Percentiles rank a stretch among this genome's conserved stretches.
These are phyloP conservation scores for Fusarium hainanense DNA, from an alignment of 2,329 filamentous ascomycete species.

Conservation along the genomic window DNA sequence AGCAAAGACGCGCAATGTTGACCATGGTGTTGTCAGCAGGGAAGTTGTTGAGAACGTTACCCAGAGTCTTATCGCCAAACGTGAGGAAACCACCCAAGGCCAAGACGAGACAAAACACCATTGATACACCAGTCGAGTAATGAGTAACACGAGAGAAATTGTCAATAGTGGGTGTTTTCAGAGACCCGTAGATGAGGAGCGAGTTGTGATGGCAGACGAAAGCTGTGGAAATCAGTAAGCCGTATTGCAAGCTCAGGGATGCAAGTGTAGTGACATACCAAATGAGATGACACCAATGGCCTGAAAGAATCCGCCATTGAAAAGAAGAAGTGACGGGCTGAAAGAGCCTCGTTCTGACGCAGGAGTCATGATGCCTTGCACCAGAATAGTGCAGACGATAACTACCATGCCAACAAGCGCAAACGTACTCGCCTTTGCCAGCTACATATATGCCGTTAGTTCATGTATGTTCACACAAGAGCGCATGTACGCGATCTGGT, in stretches of 20 bases:
- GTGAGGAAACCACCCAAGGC: conserved; percentile 90
- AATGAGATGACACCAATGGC: conserved; percentile 98
- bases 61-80: conserved; percentile 90
- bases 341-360: conserved; percentile 77
- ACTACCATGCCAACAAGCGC: conserved; percentile 93
- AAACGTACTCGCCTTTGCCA: conserved; percentile 94
- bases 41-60: conserved; percentile 99
- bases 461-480: background rate
- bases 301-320: conserved; percentile 91
- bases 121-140: conserved; percentile 89
- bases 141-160: conserved; percentile 94
- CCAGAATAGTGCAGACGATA: conserved; percentile 88
- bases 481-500: background rate
- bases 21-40: conserved; percentile 90
- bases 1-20: conserved; percentile 93
- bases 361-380: conserved; percentile 82
- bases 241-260: background rate
- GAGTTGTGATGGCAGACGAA: conserved; percentile 92
- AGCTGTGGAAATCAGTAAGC: conserved; percentile 50
- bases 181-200: conserved; percentile 94
- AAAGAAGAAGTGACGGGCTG: conserved; percentile 74
- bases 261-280: conserved; percentile 64
- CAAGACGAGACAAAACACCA: conserved; percentile 91
- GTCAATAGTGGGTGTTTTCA: conserved; percentile 93
- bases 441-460: conserved; percentile 60